Evolutionary conservation across 495 filamentous ascomycete species (phyloP), one percentile per base, ranked within the genome.

Genomic region (Glonium stellatum): DNA sequence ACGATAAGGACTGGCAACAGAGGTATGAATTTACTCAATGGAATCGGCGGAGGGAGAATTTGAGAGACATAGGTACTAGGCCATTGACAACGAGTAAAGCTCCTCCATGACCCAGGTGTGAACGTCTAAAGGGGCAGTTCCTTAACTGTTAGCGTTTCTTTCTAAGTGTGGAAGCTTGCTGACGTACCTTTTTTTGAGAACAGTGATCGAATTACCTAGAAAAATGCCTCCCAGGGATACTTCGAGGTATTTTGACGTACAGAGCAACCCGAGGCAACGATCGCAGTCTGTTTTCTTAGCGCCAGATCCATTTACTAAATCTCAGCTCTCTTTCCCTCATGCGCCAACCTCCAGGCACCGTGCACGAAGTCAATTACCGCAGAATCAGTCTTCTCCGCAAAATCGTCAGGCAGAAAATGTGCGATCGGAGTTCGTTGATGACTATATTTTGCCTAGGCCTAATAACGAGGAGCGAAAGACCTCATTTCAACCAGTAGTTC

Each of bases 81-180:
- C 50, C 37, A 21, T 23, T 42, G 22, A 34, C 55, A 59, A 55
- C 64, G 56, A 60, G 64, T 63, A 67, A 63, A 63, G 48, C 64
- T 52, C 56, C 64, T 63, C 60, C 60, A 31, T 59, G 27, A 60
- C 39, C 58, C 55, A 51, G 39, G 4, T 4, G 3, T 15, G 10
- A 35, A 25, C 25, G 18, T 50, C n/a, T 49, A 46, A 59, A 60
- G 56, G 60, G 60, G 60, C 59, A 63, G 49, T 52, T 55, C 44
- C 21, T 57, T 31, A 57, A 52, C 19, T 52, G 49, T 58, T 27
- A n/a, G n/a, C 25, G 12, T 23, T 5, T 5, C 1, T 13, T 35
- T 11, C 4, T n/a, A 23, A 44, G 18, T 41, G 1, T 11, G 18
- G 23, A 55, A 6, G 18, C 52, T 35, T 21, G 23, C 52, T 55